These are phyloP conservation scores for Aspergillus felis DNA, from an alignment of 2,329 filamentous ascomycete species.

Conservation along the genomic window DNA sequence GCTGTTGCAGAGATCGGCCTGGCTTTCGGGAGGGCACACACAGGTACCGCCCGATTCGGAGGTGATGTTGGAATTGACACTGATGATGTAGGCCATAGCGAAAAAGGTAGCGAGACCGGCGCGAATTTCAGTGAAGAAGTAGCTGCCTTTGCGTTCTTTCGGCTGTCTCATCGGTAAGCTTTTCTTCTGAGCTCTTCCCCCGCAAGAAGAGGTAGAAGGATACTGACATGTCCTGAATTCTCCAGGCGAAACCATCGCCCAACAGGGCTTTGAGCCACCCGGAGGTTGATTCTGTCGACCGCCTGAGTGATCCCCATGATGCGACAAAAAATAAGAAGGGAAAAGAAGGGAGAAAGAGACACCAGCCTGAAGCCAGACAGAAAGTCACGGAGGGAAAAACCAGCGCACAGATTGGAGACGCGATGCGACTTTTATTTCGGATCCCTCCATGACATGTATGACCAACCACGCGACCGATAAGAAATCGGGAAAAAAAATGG, in stretches of 20 bases:
- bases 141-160: constrained; percentile 67
- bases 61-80: constrained; percentile 64
- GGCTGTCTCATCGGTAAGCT: constrained; percentile 43
- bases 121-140: constrained; percentile 79
- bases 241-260: constrained; percentile 77
- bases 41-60: constrained; percentile 72
- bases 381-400: background rate
- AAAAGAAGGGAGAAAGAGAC: background rate
- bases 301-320: constrained; percentile 16
- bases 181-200: background rate
- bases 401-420: background rate
- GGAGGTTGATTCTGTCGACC: constrained; percentile 25
- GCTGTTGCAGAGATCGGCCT: constrained; percentile 45
- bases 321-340: background rate
- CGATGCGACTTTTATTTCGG: background rate
- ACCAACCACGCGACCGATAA: background rate
- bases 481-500: background rate
- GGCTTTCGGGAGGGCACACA: constrained; percentile 57
- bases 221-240: constrained; percentile 73
- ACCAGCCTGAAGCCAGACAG: constrained; percentile 1
- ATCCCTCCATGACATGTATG: background rate
- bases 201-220: background rate
- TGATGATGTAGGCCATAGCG: constrained; percentile 78
- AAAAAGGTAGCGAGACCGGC: constrained; percentile 77
- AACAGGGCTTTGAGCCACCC: constrained; percentile 61